A percentile compares a stretch with the other conserved stretches of the same genome.
Evolutionary conservation across 441 rosid species (phyloP).

Genomic region (Breynia disticha): DNA sequence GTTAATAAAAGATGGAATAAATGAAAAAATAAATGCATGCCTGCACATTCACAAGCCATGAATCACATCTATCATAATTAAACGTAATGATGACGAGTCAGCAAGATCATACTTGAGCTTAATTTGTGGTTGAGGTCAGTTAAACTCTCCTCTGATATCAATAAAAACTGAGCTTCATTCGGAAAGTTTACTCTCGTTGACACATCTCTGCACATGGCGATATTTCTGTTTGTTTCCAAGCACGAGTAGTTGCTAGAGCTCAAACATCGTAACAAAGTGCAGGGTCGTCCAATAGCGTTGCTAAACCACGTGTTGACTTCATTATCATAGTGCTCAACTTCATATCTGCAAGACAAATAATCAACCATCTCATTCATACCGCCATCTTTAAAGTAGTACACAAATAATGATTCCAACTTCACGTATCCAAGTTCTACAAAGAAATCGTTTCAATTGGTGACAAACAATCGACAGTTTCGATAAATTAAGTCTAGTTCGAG

Average conservation of each 20-base stretch:
- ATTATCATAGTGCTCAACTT: slow-evolving; percentile 35
- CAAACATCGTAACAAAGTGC: slow-evolving; percentile 48
- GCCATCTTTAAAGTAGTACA: background rate
- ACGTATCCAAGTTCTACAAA: too few relatives aligned
- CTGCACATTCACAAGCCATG: too few relatives aligned
- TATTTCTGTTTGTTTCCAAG: slow-evolving; percentile 29
- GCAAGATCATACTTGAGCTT: slow-evolving; percentile 38
- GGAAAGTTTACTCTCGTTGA: slow-evolving; percentile 54
- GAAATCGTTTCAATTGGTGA: too few relatives aligned
- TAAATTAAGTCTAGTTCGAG: too few relatives aligned
- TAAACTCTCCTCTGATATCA: slow-evolving; percentile 77
- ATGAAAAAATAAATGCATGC: too few relatives aligned
- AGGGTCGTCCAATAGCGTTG: slow-evolving; percentile 65
- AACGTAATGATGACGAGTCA: background rate
- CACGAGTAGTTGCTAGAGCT: slow-evolving; percentile 24
- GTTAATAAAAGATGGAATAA: too few relatives aligned
- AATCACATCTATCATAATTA: slow-evolving; percentile 3
- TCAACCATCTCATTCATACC: slow-evolving; percentile 5
- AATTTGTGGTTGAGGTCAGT: slow-evolving; percentile 61
- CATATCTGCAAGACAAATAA: slow-evolving; percentile 35
- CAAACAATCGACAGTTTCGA: too few relatives aligned
- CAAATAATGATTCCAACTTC: background rate
- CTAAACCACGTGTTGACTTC: slow-evolving; percentile 70
- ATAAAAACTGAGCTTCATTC: slow-evolving; percentile 86
- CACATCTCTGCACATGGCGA: slow-evolving; percentile 52